Base-by-base conservation (phyloP, 805 yeast genomes). In the Tetrapisispora fleetii region DNA sequence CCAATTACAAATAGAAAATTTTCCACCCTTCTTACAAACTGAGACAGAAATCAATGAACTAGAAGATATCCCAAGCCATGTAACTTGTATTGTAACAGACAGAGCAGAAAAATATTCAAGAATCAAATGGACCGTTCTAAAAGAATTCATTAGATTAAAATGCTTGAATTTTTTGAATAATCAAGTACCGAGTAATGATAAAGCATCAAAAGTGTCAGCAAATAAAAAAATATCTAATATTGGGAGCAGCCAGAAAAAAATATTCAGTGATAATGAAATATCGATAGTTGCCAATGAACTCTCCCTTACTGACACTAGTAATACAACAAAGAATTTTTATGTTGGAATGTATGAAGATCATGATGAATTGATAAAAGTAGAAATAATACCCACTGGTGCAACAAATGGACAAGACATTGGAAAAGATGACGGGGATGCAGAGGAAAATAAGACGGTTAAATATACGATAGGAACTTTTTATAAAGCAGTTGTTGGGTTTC, bases 121-220 rank as follows among this genome's bases (percentile, higher is more conserved):
- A 43, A 50, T 64, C 8, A 58, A 64, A 48, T 70, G 74, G 73
- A 65, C 62, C 14, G 64, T 66, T 1, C 46, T 70, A 17, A 69
- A 69, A 52, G 75, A 70, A 50, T 63, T 60, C 39, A 56, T 70
- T 13, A 64, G 68, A 46, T 48, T 58, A 36, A 63, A 62, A 45
- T 64, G 67, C 47, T 63, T 63, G 16, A 55, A 52, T 36, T 50
- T 62, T 45, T 44, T 63, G 24, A 55, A 52, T 37, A 46, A 55
- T 3, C 35, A 21, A 24, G 27, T 18, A 21, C 3, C 17, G 1
- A 30, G 18, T 35, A 19, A 42, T 13, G n/a, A 9, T 28, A 40
- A 28, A 4, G 22, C 11, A 16, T 17, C 38, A 3, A n/a, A 30
- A 18, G 9, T 28, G 21, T 13, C 18, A 9, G 4, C 21, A n/a